Base-by-base conservation (phyloP, 1,284 basidiomycete species). In the Rhodotorula sp. region DNA sequence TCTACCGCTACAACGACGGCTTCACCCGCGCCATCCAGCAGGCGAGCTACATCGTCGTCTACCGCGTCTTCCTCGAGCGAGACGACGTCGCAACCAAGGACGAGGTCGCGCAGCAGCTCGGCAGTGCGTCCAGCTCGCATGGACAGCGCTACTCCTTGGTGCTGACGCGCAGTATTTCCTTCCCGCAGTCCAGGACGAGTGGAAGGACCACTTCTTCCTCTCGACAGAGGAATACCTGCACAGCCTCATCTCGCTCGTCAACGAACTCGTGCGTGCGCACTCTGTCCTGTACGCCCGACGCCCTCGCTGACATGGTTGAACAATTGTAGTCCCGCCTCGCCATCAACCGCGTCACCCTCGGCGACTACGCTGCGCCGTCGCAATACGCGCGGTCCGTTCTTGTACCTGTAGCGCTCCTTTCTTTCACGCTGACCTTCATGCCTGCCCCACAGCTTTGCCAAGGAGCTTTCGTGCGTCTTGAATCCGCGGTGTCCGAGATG, bases 201-300 rank as follows among this genome's bases (percentile, higher is more conserved):
- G 88, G 89, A 84, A 85, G 66, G 88, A 89, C 78, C 85, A 87
- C 55, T 85, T 92, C 67, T 80, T 84, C 3, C 78, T 93, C 45
- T 84, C 88, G 13, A 88, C 86, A 3, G 91, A 93, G 80, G 91
- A 93, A 78, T 93, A 93, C 80, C 84, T 93, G n/a, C 91, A 92
- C 76, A 89, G 88, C 1, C 81, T 93, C 46, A 91, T 93, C 70
- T 88, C 84, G 57, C 82, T 93, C 55, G 88, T 91, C 49, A 93
- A 92, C 74, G 91, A 93, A 82, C 81, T 93, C 80, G 91, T 91
- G 78, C 73, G 86, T 48, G 8, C 54, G n/a, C 27, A 17, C 42
- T 41, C 42, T 9, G 27, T 44, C 52, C 45, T 34, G 1, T 27
- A 14, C 49, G 49, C 41, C 23, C 7, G 56, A 12, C 27, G 7